Conservation (phyloP, 2,329 filamentous ascomycete species). For the Pseudovirgaria hyperparasitica region DNA sequence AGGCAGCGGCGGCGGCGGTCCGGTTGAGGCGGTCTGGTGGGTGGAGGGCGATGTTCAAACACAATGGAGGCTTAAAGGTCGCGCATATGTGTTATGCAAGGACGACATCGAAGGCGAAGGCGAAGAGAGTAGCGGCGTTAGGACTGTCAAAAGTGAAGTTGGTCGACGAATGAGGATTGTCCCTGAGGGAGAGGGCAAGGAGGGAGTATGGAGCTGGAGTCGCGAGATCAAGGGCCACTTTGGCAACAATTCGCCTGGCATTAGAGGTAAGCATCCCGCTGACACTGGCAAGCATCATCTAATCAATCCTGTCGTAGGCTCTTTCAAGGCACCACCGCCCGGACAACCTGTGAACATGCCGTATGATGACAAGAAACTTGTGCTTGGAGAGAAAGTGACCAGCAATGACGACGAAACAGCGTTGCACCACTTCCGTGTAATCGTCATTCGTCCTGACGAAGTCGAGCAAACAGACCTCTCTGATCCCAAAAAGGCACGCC, state of each 20-base stretch:
- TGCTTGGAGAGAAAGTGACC: constrained; percentile 51
- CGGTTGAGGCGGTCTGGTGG: constrained; percentile 82
- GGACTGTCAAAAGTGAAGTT: constrained; percentile 48
- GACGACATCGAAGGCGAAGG: constrained; percentile 47
- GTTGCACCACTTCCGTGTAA: constrained; percentile 67
- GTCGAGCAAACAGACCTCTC: constrained; percentile 65
- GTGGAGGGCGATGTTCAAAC: constrained; percentile 50
- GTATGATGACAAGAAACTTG: constrained; percentile 30
- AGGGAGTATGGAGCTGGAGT: constrained; percentile 58
- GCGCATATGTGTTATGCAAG: constrained; percentile 57
- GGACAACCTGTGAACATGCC: constrained; percentile 32
- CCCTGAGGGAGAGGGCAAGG: constrained; percentile 24
- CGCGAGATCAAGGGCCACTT: constrained; percentile 78
- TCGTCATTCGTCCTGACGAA: constrained; percentile 70
- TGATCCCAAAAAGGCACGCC: constrained; percentile 47
- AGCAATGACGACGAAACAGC: constrained; percentile 59
- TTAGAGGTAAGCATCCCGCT: constrained; percentile 46
- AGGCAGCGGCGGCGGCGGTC: constrained; percentile 50
- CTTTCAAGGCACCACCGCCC: constrained; percentile 45
- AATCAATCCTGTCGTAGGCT: constrained; percentile 32
- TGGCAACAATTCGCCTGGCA: constrained; percentile 70
- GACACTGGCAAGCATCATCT: neutral
- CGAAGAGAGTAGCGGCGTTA: constrained; percentile 39
- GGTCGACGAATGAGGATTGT: constrained; percentile 49
- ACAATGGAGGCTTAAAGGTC: constrained; percentile 78